A percentile compares a stretch with the other conserved stretches of the same genome.
Evolutionary conservation across 192 early-diverging fungal species (phyloP).

Genomic region (Lobosporangium transversale): DNA sequence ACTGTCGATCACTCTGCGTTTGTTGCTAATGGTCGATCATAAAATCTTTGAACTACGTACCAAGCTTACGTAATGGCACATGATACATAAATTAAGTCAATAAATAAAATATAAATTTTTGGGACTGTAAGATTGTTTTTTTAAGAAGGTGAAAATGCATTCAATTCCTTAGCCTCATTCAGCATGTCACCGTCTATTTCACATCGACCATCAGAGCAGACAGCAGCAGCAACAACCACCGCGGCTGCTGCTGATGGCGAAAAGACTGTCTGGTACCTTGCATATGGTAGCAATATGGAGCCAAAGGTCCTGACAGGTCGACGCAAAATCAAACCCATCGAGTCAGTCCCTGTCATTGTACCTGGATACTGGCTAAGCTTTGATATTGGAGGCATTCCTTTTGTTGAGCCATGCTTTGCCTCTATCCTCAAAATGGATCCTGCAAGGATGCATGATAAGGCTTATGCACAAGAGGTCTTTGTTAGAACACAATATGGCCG

Average conservation of each 20-base stretch:
- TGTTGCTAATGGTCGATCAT: slow-evolving; percentile 1
- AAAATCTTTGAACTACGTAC: background rate
- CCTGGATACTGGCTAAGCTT: slow-evolving; percentile 52
- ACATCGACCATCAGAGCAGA: background rate
- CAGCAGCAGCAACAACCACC: background rate
- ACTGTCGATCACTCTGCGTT: slow-evolving; percentile 1
- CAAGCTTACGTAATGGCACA: background rate
- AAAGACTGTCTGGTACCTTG: slow-evolving; percentile 35
- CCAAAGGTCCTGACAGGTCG: slow-evolving; percentile 39
- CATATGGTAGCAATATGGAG: slow-evolving; percentile 51
- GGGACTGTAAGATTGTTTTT: too few species aligned
- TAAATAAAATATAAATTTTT: too few species aligned
- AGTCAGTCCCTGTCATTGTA: slow-evolving; percentile 28
- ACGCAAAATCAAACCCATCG: slow-evolving; percentile 42
- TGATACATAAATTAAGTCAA: background rate
- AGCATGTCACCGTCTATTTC: background rate
- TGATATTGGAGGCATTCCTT: slow-evolving; percentile 43
- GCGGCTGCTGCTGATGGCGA: background rate
- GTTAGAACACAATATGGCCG: slow-evolving; percentile 27
- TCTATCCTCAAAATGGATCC: slow-evolving; percentile 31
- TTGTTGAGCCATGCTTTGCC: slow-evolving; percentile 51
- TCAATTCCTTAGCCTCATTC: too few species aligned
- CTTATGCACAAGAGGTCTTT: slow-evolving; percentile 43
- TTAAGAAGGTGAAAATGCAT: too few species aligned
- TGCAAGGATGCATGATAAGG: slow-evolving; percentile 8